Evolutionary conservation across 2,329 filamentous ascomycete species (phyloP).

Genomic region (Phaeosphaeria sp.): DNA sequence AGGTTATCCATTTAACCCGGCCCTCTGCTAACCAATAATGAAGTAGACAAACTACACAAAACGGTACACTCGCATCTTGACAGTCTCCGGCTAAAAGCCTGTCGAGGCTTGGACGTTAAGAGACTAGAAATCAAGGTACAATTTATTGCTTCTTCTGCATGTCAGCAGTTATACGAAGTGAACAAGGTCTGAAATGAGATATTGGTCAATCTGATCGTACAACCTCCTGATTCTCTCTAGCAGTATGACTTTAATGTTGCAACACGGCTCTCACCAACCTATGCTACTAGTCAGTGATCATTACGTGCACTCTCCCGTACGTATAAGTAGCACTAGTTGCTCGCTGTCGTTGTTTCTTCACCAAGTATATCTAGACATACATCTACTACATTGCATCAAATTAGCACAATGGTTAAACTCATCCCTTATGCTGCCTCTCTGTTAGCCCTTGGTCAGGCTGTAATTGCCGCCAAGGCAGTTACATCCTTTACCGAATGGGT

Average conservation of each 20-base stretch:
- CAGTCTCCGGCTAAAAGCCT: background rate
- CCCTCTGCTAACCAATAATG: too few species aligned
- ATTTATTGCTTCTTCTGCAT: background rate
- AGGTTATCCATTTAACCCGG: too few species aligned
- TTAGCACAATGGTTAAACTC: slow-evolving; percentile 15
- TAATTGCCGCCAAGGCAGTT: slow-evolving; percentile 15
- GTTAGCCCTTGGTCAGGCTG: slow-evolving; percentile 14
- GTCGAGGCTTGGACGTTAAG: background rate
- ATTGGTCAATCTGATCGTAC: background rate
- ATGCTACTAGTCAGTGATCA: slow-evolving; percentile 5
- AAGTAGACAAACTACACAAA: too few species aligned
- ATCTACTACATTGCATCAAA: slow-evolving; percentile 5
- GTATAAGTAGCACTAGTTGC: slow-evolving; percentile 8
- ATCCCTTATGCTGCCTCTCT: slow-evolving; percentile 15
- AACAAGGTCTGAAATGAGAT: background rate
- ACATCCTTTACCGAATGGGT: slow-evolving; percentile 20
- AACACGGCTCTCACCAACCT: background rate
- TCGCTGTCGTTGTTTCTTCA: slow-evolving; percentile 2
- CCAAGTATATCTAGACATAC: slow-evolving; percentile 2
- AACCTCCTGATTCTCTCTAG: too few species aligned
- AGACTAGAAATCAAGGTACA: background rate
- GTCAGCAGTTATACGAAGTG: slow-evolving; percentile 2
- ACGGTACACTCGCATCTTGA: background rate
- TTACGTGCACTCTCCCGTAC: slow-evolving; percentile 1
- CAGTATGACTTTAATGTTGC: too few species aligned